Evolutionary conservation across 495 filamentous ascomycete species (phyloP).

Genomic region (Extremus antarcticus): DNA sequence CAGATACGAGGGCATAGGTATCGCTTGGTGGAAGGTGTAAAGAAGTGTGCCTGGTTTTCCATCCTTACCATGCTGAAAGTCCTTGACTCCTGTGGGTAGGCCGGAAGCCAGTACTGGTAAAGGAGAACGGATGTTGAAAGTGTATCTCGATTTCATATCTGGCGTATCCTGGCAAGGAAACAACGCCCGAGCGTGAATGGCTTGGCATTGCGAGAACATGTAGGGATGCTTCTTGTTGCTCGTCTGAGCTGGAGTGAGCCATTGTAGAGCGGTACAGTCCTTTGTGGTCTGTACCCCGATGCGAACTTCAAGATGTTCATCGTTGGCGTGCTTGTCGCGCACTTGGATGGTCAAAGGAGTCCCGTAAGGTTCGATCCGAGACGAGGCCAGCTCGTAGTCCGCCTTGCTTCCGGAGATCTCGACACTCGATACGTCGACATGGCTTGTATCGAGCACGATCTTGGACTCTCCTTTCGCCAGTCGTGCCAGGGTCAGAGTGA

Average conservation of each 20-base stretch:
- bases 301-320: constrained; percentile 2
- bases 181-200: constrained; percentile 82
- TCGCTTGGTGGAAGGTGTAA: constrained; percentile 76
- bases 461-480: constrained; percentile 54
- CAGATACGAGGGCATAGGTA: constrained; percentile 89
- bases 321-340: constrained; percentile 28
- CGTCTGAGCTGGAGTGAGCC: constrained; percentile 83
- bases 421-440: constrained; percentile 58
- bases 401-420: constrained; percentile 47
- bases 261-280: constrained; percentile 83
- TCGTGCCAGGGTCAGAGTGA: constrained; percentile 61
- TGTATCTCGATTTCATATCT: constrained; percentile 81
- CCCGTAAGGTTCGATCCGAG: constrained; percentile 63
- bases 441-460: constrained; percentile 78
- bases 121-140: constrained; percentile 77
- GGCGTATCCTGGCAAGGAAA: constrained; percentile 97
- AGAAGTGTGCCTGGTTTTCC: constrained; percentile 43
- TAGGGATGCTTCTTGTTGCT: constrained; percentile 88
- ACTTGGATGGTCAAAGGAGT: constrained; percentile 65
- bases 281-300: constrained; percentile 50
- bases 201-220: constrained; percentile 97
- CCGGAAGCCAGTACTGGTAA: constrained; percentile 84
- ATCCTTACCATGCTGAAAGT: constrained; percentile 37
- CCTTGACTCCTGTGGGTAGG: constrained; percentile 47
- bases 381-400: constrained; percentile 55